phyloP scores from a whole-genome alignment of 116 monocot species.

The Dioscorea cayenensis region DNA sequence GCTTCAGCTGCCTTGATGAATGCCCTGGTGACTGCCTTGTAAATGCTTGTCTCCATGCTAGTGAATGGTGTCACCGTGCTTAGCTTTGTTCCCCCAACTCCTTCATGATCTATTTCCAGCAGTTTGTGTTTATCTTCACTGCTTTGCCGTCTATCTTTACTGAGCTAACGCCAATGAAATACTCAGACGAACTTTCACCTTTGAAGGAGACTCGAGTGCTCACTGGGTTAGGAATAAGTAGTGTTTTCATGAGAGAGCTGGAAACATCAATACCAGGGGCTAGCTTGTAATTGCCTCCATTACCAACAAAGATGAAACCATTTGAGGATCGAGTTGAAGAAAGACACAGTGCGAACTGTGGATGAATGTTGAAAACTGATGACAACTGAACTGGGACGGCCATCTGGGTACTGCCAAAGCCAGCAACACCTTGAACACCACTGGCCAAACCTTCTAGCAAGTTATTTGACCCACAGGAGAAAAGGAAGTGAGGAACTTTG shows the following conservation, averaged over 20 bases:
- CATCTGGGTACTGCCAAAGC: constrained; percentile 21
- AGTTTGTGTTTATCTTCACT: constrained; percentile 22
- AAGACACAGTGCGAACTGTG: constrained; percentile 57
- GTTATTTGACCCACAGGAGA: too few species aligned
- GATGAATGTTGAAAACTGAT: constrained; percentile 21
- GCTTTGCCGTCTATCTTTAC: constrained; percentile 28
- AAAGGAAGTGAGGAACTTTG: too few species aligned
- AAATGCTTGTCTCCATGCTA: constrained; percentile 32
- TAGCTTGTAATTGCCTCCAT: constrained; percentile 39
- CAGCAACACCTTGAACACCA: constrained; percentile 36
- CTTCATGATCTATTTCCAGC: constrained; percentile 32
- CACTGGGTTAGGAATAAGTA: constrained; percentile 55
- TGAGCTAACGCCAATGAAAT: constrained; percentile 43
- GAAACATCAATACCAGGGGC: constrained; percentile 31
- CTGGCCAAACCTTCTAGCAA: constrained; percentile 27
- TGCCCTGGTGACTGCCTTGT: constrained; percentile 28
- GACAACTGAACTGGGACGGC: constrained; percentile 38
- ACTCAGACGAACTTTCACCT: constrained; percentile 42
- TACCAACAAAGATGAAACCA: constrained; percentile 52
- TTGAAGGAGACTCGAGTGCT: constrained; percentile 31
- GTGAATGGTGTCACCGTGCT: constrained; percentile 53
- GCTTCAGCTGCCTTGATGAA: constrained; percentile 15
- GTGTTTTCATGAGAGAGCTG: constrained; percentile 44
- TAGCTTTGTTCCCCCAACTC: constrained; percentile 52
- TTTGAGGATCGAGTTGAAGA: constrained; percentile 5